A percentile compares a stretch with the other conserved stretches of the same genome.
phyloP scores from a whole-genome alignment of 345 rosid genomes.

The Anacardium occidentale region DNA sequence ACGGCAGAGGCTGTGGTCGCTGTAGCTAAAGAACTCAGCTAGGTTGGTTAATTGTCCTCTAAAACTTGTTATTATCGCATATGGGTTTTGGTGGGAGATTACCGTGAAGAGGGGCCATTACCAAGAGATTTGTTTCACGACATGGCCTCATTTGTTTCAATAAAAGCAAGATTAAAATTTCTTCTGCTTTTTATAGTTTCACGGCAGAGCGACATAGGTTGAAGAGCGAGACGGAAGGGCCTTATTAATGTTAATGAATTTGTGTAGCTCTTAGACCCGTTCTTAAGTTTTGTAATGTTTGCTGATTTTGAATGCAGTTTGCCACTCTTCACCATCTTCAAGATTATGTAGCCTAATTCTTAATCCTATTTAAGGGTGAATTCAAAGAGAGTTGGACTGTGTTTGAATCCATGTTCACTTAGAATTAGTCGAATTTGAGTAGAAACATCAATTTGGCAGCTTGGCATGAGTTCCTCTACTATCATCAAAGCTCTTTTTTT shows the following conservation, averaged over 20 bases:
- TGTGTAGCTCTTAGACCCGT: slow-evolving; percentile 19
- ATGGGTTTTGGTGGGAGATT: slow-evolving; percentile 24
- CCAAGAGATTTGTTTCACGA: slow-evolving; percentile 10
- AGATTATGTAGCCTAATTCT: too few relatives aligned
- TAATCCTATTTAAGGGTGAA: too few relatives aligned
- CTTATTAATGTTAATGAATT: slow-evolving; percentile 21
- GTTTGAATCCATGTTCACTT: too few relatives aligned
- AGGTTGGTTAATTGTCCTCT: slow-evolving; percentile 14
- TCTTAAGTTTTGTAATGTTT: slow-evolving; percentile 33
- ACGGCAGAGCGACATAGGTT: slow-evolving; percentile 25
- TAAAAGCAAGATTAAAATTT: slow-evolving; percentile 27
- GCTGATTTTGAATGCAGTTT: slow-evolving; percentile 6
- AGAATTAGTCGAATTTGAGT: too few relatives aligned
- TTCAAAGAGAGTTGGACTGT: too few relatives aligned
- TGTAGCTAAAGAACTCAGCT: slow-evolving; percentile 61
- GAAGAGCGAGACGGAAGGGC: slow-evolving; percentile 10
- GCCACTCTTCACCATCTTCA: not conserved
- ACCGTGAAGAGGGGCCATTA: slow-evolving; percentile 15
- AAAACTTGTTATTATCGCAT: not conserved
- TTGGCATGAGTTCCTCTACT: too few relatives aligned
- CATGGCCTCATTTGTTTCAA: slow-evolving; percentile 33
- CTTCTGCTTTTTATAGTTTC: slow-evolving; percentile 25
- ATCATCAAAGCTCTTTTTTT: too few relatives aligned
- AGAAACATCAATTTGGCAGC: too few relatives aligned
- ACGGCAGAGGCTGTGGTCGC: slow-evolving; percentile 71